Conservation (phyloP, 192 early-diverging fungal genomes). For the Coemansia sp. region DNA sequence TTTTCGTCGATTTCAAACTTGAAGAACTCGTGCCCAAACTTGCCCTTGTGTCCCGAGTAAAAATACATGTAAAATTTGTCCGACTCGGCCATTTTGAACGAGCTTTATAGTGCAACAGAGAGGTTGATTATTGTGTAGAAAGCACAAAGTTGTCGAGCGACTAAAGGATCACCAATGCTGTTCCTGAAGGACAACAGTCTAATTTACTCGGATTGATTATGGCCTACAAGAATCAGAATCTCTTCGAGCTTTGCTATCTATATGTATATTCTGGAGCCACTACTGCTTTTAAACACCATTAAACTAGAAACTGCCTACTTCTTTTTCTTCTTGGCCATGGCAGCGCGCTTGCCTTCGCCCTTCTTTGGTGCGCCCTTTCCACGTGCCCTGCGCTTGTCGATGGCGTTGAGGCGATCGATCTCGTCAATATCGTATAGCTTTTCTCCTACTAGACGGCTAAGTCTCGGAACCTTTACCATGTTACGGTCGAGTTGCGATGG, state of each 20-base stretch:
- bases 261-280: background rate
- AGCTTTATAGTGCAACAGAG: background rate
- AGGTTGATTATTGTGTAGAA: background rate
- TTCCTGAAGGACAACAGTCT: background rate
- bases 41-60: slow-evolving; percentile 84
- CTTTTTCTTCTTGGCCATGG: slow-evolving; percentile 46
- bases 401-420: slow-evolving; percentile 66
- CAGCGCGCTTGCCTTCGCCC: slow-evolving; percentile 53
- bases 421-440: slow-evolving; percentile 59
- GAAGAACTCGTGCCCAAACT: slow-evolving; percentile 98
- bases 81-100: slow-evolving; percentile 9
- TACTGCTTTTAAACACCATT: background rate
- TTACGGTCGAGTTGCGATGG: slow-evolving; percentile 57
- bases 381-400: slow-evolving; percentile 67
- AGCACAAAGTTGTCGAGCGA: background rate
- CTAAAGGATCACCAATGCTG: background rate
- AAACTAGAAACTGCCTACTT: background rate
- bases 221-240: too few species aligned
- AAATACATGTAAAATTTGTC: slow-evolving; percentile 47
- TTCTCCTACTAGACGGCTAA: slow-evolving; percentile 39
- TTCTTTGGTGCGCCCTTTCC: slow-evolving; percentile 83
- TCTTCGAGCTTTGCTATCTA: background rate
- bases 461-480: slow-evolving; percentile 22
- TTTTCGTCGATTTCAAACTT: slow-evolving; percentile 92
- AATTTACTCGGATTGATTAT: background rate